phyloP scores from a whole-genome alignment of 257 asterid species.

The Solanum sejunctum region DNA sequence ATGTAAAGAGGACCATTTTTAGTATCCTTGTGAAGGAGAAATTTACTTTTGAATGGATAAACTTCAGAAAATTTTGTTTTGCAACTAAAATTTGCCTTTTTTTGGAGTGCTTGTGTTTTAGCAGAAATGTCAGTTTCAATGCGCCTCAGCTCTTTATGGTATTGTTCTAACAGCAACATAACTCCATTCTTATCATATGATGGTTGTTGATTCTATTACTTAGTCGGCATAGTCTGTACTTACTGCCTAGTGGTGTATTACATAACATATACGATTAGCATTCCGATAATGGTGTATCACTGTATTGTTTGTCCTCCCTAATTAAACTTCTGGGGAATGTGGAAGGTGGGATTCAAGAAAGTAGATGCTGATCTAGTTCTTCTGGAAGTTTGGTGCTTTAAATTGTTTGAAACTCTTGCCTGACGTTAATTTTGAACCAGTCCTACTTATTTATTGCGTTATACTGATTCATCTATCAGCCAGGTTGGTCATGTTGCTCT shows the following conservation, averaged over 20 bases:
- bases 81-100: not conserved
- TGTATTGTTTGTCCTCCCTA: not conserved
- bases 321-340: not conserved
- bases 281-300: not conserved
- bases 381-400: not conserved
- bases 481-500: conserved; percentile 92
- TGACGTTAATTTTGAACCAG: not conserved
- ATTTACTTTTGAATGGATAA: not conserved
- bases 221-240: not conserved
- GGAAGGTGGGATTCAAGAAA: not conserved
- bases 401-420: not conserved
- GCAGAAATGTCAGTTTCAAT: not conserved
- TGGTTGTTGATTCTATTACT: not conserved
- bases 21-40: not conserved
- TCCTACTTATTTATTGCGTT: conserved; percentile 8
- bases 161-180: not conserved
- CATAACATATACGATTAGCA: not conserved
- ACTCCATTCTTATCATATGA: not conserved
- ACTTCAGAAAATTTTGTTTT: not conserved
- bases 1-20: not conserved
- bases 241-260: not conserved
- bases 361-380: not conserved
- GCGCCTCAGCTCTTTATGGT: not conserved
- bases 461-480: conserved; percentile 47
- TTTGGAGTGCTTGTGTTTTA: not conserved